Evolutionary conservation across 805 yeast genomes (phyloP).

Genomic region (Saccharomycopsis lassenensis): DNA sequence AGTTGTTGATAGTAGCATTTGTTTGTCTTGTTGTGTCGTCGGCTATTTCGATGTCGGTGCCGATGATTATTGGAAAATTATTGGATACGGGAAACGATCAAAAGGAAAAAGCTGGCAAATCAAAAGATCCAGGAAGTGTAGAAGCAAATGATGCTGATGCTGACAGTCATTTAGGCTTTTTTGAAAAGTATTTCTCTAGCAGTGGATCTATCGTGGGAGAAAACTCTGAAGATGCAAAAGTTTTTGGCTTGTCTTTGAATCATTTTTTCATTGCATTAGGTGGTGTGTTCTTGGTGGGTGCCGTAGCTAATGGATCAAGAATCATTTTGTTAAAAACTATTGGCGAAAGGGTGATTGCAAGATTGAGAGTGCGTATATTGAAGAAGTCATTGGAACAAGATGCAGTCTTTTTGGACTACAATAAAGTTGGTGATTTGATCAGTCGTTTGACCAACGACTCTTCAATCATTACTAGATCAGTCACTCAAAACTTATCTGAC

Average conservation of each 20-base stretch:
- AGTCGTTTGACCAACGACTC: constrained; percentile 84
- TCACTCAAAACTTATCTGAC: constrained; percentile 83
- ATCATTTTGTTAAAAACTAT: constrained; percentile 62
- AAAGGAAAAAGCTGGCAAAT: constrained; percentile 2
- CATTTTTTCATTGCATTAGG: constrained; percentile 55
- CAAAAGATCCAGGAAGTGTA: constrained; percentile 3
- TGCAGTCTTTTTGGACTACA: constrained; percentile 79
- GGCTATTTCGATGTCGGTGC: constrained; percentile 70
- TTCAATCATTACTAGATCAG: constrained; percentile 72
- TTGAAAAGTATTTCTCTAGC: constrained; percentile 5
- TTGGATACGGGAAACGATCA: constrained; percentile 47
- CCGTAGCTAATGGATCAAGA: constrained; percentile 71
- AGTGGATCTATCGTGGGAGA: constrained; percentile 20
- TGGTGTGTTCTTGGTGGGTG: constrained; percentile 59
- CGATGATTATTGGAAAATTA: constrained; percentile 75
- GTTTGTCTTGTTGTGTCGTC: constrained; percentile 58
- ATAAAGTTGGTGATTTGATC: constrained; percentile 85
- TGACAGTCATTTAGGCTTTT: constrained; percentile 19
- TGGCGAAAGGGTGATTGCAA: constrained; percentile 82
- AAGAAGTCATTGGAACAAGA: constrained; percentile 75
- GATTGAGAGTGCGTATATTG: constrained; percentile 67
- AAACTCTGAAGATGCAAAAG: constrained; percentile 24
- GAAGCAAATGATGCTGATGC: constrained; percentile 20
- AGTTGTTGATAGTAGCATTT: constrained; percentile 50
- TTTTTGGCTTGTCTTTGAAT: constrained; percentile 50